These are phyloP conservation scores for Neurospora hispaniola DNA, from an alignment of 495 filamentous ascomycete genomes.

Conservation along the genomic window DNA sequence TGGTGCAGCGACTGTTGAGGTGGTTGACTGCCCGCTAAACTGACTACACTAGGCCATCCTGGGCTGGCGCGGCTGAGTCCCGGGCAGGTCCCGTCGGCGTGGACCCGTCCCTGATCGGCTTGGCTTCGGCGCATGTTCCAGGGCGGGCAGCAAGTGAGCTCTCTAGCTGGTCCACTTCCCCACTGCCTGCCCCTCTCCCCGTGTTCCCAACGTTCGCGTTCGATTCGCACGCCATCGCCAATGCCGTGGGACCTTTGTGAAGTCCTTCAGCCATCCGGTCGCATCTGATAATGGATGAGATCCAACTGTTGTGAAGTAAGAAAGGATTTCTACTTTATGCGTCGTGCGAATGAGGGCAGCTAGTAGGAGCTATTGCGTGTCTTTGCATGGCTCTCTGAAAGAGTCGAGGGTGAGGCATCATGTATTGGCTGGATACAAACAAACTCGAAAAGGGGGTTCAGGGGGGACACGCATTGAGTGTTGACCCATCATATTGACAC, in stretches of 20 bases:
- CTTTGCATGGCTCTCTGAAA: background rate
- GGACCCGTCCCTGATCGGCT: background rate
- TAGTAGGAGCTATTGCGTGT: background rate
- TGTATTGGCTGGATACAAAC: background rate
- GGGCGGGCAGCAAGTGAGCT: background rate
- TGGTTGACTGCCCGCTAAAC: background rate
- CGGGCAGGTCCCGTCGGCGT: background rate
- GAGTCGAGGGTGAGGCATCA: background rate
- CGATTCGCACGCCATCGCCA: background rate
- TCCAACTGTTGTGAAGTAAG: background rate
- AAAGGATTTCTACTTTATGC: background rate
- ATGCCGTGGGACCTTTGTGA: background rate
- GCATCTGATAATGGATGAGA: background rate
- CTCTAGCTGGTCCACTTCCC: background rate
- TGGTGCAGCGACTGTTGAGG: background rate
- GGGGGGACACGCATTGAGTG: background rate
- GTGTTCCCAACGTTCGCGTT: background rate
- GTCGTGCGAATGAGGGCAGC: background rate
- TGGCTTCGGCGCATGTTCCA: background rate
- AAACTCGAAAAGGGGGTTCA: background rate
- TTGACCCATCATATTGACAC: background rate
- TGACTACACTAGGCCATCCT: background rate
- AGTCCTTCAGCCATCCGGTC: background rate
- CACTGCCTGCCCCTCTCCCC: background rate
- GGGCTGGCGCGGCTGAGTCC: background rate